Base-by-base conservation (phyloP, 2,329 filamentous ascomycete species). In the Pyrenophora teres region DNA sequence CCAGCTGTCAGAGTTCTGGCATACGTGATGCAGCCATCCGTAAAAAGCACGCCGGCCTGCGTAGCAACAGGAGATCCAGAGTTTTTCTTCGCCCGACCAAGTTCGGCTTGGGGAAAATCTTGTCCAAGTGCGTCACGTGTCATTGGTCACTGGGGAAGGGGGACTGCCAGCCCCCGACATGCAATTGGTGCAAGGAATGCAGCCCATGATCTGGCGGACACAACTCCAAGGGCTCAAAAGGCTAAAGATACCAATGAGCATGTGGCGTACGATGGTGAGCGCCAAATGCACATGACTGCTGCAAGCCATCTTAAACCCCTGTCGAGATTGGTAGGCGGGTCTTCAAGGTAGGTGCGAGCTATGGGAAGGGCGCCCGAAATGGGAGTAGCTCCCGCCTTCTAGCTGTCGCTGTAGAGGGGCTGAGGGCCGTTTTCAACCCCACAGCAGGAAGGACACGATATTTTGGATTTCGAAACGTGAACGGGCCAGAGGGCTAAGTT, bases 341-440 rank as follows among this genome's bases (percentile, higher is more conserved):
- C 41, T 39, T 50, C 39, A 27, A 30, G 55, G 55, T 51, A 43
- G 56, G 42, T 32, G 38, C 37, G 31, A 45, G 50, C 35, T 59
- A 18, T 42, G 44, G 27, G 48, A 59, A 62, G 59, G 60, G 57
- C 53, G 59, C 43, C 56, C 53, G 43, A 45, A 59, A 57, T 52
- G 45, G 63, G 69, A 57, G 59, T 63, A 66, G 59, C 61, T 44
- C 36, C 57, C 54, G 52, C 59, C 43, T 52, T 54, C 27, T 60
- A 57, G 61, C 60, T 60, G 52, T 57, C 54, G 41, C 52, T 44
- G 46, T 48, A 52, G 61, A 65, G 60, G 57, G 62, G 56, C 57
- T 61, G 60, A 59, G 57, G 52, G 62, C 64, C 60, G 64, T 67
- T 69, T 69, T 65, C 63, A 55, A 72, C 56, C 61, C 65, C 54